Evolutionary conservation across 805 yeast genomes (phyloP).

Genomic region (Nematodospora valgi): DNA sequence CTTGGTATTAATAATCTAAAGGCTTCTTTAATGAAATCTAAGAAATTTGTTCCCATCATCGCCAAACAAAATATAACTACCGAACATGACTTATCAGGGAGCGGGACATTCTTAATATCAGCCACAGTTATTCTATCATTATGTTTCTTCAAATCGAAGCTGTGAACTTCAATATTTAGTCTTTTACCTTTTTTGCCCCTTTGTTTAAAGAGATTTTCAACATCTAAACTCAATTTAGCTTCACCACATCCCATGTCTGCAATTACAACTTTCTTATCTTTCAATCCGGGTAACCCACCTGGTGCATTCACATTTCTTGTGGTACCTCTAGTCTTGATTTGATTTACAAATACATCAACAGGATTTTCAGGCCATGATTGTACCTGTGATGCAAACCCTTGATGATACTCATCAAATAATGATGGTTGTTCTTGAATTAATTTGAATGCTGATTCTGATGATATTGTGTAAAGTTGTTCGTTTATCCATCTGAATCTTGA

Average conservation of each 20-base stretch:
- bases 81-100: constrained; percentile 73
- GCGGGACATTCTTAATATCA: constrained; percentile 87
- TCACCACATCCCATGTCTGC: constrained; percentile 99
- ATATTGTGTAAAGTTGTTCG: constrained; percentile 88
- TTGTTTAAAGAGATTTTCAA: constrained; percentile 42
- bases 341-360: constrained; percentile 81
- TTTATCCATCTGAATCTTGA: constrained; percentile 98
- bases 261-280: constrained; percentile 59
- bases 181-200: constrained; percentile 28
- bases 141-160: constrained; percentile 88
- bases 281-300: constrained; percentile 85
- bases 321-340: constrained; percentile 54
- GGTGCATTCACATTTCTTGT: constrained; percentile 83
- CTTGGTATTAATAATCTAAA: constrained; percentile 80
- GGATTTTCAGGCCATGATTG: constrained; percentile 99
- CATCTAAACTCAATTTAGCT: constrained; percentile 77
- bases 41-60: constrained; percentile 94
- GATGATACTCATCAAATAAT: constrained; percentile 90
- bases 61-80: constrained; percentile 93
- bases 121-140: constrained; percentile 94
- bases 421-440: constrained; percentile 79
- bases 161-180: constrained; percentile 63
- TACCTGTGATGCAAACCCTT: constrained; percentile 93
- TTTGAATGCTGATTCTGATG: constrained; percentile 71
- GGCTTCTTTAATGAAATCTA: constrained; percentile 90